phyloP scores from a whole-genome alignment of 192 early-diverging fungal species.

The Dimargaris verticillata region DNA sequence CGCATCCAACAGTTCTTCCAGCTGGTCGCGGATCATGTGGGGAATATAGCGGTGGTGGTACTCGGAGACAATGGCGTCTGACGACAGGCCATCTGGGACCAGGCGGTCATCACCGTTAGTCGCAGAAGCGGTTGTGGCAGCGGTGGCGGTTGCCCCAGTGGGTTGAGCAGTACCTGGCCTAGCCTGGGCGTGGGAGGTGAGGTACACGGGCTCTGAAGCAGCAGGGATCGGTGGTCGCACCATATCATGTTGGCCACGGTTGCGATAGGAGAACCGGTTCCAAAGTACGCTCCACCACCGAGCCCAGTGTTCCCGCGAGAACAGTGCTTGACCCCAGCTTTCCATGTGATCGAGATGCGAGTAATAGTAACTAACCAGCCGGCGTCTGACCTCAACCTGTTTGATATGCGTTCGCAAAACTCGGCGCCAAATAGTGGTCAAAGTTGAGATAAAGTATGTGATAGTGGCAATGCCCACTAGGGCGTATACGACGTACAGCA shows the following conservation, averaged over 20 bases:
- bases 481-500: constrained; percentile 26
- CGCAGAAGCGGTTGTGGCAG: background rate
- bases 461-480: constrained; percentile 28
- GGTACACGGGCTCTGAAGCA: background rate
- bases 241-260: background rate
- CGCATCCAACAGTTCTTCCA: constrained; percentile 5
- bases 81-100: background rate
- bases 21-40: background rate
- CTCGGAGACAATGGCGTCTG: background rate
- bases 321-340: background rate
- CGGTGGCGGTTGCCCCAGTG: background rate
- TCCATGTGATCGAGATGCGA: background rate
- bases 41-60: background rate
- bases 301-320: background rate
- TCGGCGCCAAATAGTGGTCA: constrained; percentile 3
- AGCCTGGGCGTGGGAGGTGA: background rate
- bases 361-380: background rate
- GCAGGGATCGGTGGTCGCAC: background rate
- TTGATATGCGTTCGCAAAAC: background rate
- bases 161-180: background rate
- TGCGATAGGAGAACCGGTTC: background rate
- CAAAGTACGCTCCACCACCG: background rate
- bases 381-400: background rate
- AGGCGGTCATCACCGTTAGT: background rate
- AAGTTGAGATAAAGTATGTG: constrained; percentile 16